A percentile compares a stretch with the other conserved stretches of the same genome.
These are phyloP conservation scores for Xanthoceras sorbifolium DNA, from an alignment of 345 rosid genomes.

Conservation along the genomic window DNA sequence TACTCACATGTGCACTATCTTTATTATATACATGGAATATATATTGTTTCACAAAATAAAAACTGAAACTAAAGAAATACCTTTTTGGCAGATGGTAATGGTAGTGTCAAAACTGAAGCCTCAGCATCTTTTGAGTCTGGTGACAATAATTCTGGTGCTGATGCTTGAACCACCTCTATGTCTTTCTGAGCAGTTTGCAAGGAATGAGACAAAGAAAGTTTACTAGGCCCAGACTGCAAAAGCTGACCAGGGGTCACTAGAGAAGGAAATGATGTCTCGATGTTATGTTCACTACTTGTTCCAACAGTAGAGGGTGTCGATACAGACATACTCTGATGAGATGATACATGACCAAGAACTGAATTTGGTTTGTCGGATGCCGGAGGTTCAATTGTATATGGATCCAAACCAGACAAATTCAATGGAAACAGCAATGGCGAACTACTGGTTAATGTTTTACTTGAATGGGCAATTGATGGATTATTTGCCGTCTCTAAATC, in stretches of 20 bases:
- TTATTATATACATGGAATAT: neutral
- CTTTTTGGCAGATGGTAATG: conserved; percentile 2
- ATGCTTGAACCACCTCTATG: conserved; percentile 27
- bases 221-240: conserved; percentile 7
- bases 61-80: conserved; percentile 8
- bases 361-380: conserved; percentile 4
- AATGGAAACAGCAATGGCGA: conserved; percentile 4
- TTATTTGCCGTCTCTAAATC: neutral
- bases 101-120: neutral
- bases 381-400: neutral
- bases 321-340: neutral
- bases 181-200: conserved; percentile 26
- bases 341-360: neutral
- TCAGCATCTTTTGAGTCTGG: conserved; percentile 7
- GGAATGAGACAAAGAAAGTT: conserved; percentile 14
- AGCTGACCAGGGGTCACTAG: conserved; percentile 24
- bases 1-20: neutral
- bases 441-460: conserved; percentile 5
- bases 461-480: neutral
- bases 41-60: neutral
- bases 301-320: conserved; percentile 14
- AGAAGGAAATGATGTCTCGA: conserved; percentile 18
- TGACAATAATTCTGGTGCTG: conserved; percentile 10
- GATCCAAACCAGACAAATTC: conserved; percentile 1
- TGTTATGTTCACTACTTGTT: neutral